Conservation (phyloP, 169 alveolate species). For the Plasmodium chabaudi region DNA sequence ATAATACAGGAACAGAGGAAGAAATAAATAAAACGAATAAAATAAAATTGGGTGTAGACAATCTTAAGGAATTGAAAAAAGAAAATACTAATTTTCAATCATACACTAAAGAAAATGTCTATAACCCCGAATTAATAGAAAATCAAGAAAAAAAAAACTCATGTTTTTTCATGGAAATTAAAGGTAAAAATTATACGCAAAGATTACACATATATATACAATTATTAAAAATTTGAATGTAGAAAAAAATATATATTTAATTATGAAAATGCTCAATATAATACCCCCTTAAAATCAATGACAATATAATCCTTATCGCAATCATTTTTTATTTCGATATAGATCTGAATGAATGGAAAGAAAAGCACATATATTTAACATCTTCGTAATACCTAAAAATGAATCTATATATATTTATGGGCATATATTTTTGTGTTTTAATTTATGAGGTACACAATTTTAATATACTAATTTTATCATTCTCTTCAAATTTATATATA, state of each 20-base stretch:
- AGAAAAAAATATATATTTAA: not conserved
- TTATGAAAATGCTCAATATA: not conserved
- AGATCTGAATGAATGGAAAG: constrained; percentile 66
- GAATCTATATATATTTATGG: not conserved
- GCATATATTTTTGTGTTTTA: not conserved
- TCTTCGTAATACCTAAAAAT: constrained; percentile 31
- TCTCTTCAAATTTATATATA: not conserved
- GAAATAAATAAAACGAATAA: too few species aligned
- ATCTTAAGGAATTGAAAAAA: too few species aligned
- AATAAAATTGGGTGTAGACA: not conserved
- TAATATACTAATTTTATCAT: not conserved
- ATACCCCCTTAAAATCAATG: too few species aligned
- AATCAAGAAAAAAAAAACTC: constrained; percentile 3
- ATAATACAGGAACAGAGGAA: too few species aligned
- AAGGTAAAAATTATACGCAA: constrained; percentile 7
- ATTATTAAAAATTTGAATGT: not conserved
- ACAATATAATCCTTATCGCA: too few species aligned
- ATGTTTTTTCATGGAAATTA: constrained; percentile 19
- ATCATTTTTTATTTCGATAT: not conserved
- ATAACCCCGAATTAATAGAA: not conserved
- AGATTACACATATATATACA: too few species aligned
- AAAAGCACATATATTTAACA: constrained; percentile 34
- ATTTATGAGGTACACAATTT: not conserved
- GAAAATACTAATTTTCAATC: too few species aligned
- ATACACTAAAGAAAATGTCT: too few species aligned